A percentile compares a stretch with the other conserved stretches of the same genome.
Evolutionary conservation across 106 monocot species (phyloP).

Genomic region (Narthecium ossifragum): DNA sequence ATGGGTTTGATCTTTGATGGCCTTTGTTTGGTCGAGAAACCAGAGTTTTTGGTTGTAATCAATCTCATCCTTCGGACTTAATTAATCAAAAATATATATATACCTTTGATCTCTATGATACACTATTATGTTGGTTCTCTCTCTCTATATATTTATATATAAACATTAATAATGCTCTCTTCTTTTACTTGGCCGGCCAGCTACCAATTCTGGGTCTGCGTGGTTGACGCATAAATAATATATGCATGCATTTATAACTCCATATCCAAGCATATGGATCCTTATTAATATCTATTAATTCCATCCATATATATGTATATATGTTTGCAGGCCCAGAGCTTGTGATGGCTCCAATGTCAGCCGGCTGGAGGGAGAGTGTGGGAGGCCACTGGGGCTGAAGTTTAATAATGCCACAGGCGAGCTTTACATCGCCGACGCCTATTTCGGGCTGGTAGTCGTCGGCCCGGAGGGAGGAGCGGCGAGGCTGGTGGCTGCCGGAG

Average conservation of each 20-base stretch:
- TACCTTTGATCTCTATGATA: no score
- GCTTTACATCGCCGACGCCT: slow-evolving; percentile 51
- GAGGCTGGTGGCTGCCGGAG: slow-evolving; percentile 13
- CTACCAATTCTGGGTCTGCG: background rate
- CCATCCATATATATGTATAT: background rate
- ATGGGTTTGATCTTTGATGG: no score
- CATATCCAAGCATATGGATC: background rate
- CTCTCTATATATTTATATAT: no score
- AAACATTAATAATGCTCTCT: background rate
- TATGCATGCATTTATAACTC: background rate
- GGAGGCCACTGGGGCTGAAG: slow-evolving; percentile 41
- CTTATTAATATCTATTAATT: no score
- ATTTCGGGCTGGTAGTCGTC: slow-evolving; percentile 31
- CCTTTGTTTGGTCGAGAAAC: no score
- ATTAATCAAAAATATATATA: no score
- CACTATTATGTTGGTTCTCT: no score
- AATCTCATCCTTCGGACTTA: no score
- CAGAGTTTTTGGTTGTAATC: no score
- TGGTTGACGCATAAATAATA: background rate
- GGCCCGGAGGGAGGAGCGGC: slow-evolving; percentile 30
- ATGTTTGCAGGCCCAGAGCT: slow-evolving; percentile 5
- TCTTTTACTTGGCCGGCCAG: background rate
- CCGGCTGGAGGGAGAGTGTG: slow-evolving; percentile 27
- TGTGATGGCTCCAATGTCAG: slow-evolving; percentile 1
- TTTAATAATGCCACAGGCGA: slow-evolving; percentile 30